Percentiles rank a stretch among this genome's conserved stretches.
Conservation (phyloP, 2,329 filamentous ascomycete species). For the Helicocarpus griseus region DNA sequence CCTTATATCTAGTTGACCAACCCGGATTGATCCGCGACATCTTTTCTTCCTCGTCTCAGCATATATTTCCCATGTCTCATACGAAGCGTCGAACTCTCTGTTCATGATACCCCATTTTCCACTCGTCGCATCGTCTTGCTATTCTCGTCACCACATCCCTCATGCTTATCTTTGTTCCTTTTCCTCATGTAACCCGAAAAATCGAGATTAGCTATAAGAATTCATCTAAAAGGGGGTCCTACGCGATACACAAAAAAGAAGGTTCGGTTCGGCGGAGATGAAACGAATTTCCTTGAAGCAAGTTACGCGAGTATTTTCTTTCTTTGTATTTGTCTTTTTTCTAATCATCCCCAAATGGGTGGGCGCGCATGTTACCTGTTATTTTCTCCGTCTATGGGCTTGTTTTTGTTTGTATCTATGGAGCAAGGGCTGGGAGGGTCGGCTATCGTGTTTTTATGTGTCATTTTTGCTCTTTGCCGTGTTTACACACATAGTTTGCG, state of each 20-base stretch:
- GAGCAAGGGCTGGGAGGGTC: neutral
- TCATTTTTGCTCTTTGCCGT: neutral
- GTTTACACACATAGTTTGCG: neutral
- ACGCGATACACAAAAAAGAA: neutral
- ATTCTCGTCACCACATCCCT: neutral
- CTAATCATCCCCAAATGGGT: neutral
- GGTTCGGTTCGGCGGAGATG: neutral
- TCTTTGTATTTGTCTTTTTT: neutral
- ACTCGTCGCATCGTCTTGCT: neutral
- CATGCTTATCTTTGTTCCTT: too few species aligned
- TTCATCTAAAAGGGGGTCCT: neutral
- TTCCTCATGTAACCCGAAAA: neutral
- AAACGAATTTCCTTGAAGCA: slow-evolving; percentile 1
- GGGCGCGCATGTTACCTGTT: neutral
- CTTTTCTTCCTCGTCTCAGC: neutral
- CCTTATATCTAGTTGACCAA: slow-evolving; percentile 11
- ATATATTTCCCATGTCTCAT: slow-evolving; percentile 1
- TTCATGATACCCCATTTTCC: slow-evolving; percentile 3
- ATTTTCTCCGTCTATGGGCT: neutral
- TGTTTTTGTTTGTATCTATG: neutral
- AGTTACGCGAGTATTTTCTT: neutral
- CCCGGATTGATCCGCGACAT: slow-evolving; percentile 7
- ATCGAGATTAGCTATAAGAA: neutral
- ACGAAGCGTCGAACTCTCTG: neutral
- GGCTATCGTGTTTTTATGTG: too few species aligned